phyloP scores from a whole-genome alignment of 2,329 filamentous ascomycete species.

The Neofusicoccum laricinum region DNA sequence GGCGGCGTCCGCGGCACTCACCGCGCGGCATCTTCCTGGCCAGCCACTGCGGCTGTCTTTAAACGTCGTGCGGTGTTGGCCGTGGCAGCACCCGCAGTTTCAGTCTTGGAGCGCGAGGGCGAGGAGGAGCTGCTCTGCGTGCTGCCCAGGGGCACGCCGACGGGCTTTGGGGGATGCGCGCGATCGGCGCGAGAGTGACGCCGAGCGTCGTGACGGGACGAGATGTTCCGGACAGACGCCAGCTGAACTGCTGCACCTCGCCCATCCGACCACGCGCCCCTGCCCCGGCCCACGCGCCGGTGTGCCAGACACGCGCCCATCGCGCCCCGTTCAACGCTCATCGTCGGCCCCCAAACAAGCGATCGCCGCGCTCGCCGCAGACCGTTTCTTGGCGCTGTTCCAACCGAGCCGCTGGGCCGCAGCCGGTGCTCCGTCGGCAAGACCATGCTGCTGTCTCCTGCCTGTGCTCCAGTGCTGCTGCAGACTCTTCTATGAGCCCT shows the following conservation, averaged over 20 bases:
- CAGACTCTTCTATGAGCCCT: not conserved
- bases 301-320: not conserved
- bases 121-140: not conserved
- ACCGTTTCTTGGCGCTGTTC: not conserved
- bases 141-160: not conserved
- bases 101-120: too few species aligned
- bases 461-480: constrained; percentile 1
- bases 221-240: not conserved
- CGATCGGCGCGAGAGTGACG: not conserved
- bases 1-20: constrained; percentile 8
- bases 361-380: not conserved
- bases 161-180: not conserved
- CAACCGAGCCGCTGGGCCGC: constrained; percentile 5
- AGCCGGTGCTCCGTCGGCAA: not conserved
- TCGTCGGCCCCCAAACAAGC: not conserved
- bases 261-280: not conserved
- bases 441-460: constrained; percentile 1
- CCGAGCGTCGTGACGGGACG: not conserved
- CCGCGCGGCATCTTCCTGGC: not conserved
- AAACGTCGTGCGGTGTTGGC: not conserved
- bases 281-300: not conserved
- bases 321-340: constrained; percentile 3
- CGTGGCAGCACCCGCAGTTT: not conserved
- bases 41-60: not conserved
- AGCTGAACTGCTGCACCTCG: not conserved